Conservation (phyloP, 305 asterid species). For the Petunia hybrid region DNA sequence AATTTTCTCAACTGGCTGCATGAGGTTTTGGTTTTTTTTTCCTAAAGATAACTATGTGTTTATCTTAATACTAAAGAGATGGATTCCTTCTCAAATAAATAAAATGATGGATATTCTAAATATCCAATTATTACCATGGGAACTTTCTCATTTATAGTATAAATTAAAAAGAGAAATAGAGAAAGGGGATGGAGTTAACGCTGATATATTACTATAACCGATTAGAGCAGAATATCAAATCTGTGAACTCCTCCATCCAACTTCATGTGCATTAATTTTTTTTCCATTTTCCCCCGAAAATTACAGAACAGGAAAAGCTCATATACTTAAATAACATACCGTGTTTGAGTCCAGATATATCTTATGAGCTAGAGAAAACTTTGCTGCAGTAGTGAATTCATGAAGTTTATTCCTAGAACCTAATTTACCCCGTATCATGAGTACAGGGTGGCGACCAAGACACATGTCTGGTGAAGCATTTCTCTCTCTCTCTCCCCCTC, state of each 20-base stretch:
- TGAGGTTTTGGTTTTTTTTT: background rate
- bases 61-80: background rate
- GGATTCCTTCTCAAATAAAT: no score
- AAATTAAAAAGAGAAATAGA: background rate
- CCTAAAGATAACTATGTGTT: background rate
- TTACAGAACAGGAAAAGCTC: background rate
- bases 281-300: background rate
- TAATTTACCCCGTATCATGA: background rate
- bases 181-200: background rate
- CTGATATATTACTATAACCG: conserved; percentile 5
- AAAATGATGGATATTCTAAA: background rate
- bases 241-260: background rate
- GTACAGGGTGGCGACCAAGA: background rate
- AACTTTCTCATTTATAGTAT: background rate
- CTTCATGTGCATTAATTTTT: background rate
- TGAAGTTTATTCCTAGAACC: conserved; percentile 11
- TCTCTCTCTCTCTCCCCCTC: background rate
- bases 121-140: background rate
- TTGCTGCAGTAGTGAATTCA: background rate
- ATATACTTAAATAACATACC: background rate
- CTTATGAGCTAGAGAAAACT: background rate
- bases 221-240: conserved; percentile 5
- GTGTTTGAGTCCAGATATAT: background rate
- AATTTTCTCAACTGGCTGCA: conserved; percentile 2
- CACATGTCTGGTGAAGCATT: conserved; percentile 10